Evolutionary conservation across 116 monocot genomes (phyloP).

Genomic region (Cymodocea nodosa): DNA sequence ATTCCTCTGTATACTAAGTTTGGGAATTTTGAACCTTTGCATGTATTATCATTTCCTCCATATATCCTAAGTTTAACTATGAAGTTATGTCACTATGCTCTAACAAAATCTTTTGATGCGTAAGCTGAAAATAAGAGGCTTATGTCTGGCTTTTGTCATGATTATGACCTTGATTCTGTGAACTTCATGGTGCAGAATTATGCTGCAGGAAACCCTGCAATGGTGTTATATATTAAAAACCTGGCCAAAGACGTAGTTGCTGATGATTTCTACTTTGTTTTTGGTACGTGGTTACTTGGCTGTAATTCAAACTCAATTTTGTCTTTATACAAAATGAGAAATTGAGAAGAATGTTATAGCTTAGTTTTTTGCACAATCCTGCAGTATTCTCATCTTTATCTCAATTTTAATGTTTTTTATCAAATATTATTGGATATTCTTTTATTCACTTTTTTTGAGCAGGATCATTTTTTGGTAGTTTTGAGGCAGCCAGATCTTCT

Average conservation of each 20-base stretch:
- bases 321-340: not conserved
- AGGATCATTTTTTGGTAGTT: constrained; percentile 82
- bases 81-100: too few relatives aligned
- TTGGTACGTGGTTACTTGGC: constrained; percentile 36
- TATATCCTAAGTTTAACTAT: too few relatives aligned
- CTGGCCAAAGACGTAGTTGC: constrained; percentile 85
- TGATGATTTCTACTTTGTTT: constrained; percentile 94
- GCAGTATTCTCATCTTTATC: not conserved
- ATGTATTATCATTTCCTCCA: too few relatives aligned
- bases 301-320: not conserved
- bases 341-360: too few relatives aligned
- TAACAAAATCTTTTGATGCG: too few relatives aligned
- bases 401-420: not conserved
- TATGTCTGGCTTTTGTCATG: not conserved
- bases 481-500: constrained; percentile 39
- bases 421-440: not conserved
- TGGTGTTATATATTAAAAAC: constrained; percentile 93
- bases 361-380: too few relatives aligned
- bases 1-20: too few relatives aligned
- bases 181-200: constrained; percentile 43
- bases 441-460: constrained; percentile 1
- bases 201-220: constrained; percentile 68
- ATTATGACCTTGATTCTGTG: not conserved
- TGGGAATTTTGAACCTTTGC: too few relatives aligned
- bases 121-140: too few relatives aligned